Evolutionary conservation across 139 green algal genomes (phyloP).

Genomic region (Volvox africanus): DNA sequence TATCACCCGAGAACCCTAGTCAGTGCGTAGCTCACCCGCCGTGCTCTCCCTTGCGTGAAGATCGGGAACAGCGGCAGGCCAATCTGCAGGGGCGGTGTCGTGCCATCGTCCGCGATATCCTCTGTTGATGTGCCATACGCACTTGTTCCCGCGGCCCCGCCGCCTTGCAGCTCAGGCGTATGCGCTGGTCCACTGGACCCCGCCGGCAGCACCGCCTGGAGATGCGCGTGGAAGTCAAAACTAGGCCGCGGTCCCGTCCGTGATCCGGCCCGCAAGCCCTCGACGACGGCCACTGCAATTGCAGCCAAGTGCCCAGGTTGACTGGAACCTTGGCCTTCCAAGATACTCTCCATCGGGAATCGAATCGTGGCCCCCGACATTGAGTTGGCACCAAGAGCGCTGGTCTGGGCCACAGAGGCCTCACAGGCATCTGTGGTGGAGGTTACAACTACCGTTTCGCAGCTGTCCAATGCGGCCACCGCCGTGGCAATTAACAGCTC

Average conservation of each 20-base stretch:
- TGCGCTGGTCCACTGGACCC: slow-evolving; percentile 7
- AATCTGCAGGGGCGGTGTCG: slow-evolving; percentile 23
- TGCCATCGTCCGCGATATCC: slow-evolving; percentile 29
- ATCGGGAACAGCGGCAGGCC: slow-evolving; percentile 24
- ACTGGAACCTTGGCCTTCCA: slow-evolving; percentile 42
- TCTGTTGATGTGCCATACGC: not conserved
- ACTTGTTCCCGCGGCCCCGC: not conserved
- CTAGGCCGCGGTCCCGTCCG: not conserved
- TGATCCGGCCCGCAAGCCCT: no score
- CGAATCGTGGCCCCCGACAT: not conserved
- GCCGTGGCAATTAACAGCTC: not conserved
- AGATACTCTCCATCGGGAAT: not conserved
- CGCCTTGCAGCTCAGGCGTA: slow-evolving; percentile 24
- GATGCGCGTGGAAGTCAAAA: not conserved
- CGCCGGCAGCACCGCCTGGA: not conserved
- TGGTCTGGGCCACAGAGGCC: not conserved
- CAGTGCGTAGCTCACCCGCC: not conserved
- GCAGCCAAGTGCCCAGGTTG: not conserved
- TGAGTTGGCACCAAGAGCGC: not conserved
- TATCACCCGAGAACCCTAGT: no score
- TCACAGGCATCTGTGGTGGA: not conserved
- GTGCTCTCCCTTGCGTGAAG: slow-evolving; percentile 14
- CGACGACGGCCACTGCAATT: not conserved
- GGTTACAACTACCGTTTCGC: not conserved
- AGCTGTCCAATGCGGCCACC: not conserved